phyloP scores from a whole-genome alignment of 768 basidiomycete species.

The Russula brevipes region DNA sequence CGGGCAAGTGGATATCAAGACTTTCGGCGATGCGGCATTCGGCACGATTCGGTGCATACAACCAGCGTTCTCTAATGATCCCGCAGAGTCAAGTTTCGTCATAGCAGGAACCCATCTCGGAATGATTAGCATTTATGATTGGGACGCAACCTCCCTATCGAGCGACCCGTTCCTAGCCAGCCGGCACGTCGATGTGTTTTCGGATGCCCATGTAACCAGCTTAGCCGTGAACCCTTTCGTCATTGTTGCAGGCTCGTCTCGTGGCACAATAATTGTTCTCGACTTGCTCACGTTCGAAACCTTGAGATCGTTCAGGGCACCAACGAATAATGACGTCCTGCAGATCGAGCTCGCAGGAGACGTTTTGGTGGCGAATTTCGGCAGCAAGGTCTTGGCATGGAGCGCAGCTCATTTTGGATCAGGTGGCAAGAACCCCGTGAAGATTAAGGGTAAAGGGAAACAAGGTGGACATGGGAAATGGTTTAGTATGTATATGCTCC shows the following conservation, averaged over 20 bases:
- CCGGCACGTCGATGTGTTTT: slow-evolving; percentile 56
- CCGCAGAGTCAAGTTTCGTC: slow-evolving; percentile 45
- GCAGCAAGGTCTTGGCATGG: slow-evolving; percentile 63
- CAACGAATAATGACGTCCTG: slow-evolving; percentile 40
- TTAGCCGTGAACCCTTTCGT: slow-evolving; percentile 56
- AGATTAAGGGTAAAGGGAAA: slow-evolving; percentile 27
- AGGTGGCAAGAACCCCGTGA: slow-evolving; percentile 30
- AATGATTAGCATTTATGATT: slow-evolving; percentile 57
- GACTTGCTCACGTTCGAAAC: slow-evolving; percentile 59
- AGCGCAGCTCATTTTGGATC: slow-evolving; percentile 47
- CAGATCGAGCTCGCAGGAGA: slow-evolving; percentile 56
- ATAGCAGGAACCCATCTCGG: slow-evolving; percentile 64
- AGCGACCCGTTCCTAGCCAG: slow-evolving; percentile 32
- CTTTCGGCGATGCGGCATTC: slow-evolving; percentile 50
- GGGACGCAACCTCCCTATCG: slow-evolving; percentile 30
- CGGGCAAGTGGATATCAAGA: slow-evolving; percentile 32
- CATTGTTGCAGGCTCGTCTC: slow-evolving; percentile 60
- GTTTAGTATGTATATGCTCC: slow-evolving; percentile 33
- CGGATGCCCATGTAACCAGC: slow-evolving; percentile 58
- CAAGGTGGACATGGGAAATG: slow-evolving; percentile 32
- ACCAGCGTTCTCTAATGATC: slow-evolving; percentile 43
- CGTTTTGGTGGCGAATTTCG: slow-evolving; percentile 54
- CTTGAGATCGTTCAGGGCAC: slow-evolving; percentile 51
- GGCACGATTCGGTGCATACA: slow-evolving; percentile 47
- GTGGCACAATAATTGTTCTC: slow-evolving; percentile 56